Evolutionary conservation across 2,329 filamentous ascomycete genomes (phyloP).

Genomic region (Penicillium sp.): DNA sequence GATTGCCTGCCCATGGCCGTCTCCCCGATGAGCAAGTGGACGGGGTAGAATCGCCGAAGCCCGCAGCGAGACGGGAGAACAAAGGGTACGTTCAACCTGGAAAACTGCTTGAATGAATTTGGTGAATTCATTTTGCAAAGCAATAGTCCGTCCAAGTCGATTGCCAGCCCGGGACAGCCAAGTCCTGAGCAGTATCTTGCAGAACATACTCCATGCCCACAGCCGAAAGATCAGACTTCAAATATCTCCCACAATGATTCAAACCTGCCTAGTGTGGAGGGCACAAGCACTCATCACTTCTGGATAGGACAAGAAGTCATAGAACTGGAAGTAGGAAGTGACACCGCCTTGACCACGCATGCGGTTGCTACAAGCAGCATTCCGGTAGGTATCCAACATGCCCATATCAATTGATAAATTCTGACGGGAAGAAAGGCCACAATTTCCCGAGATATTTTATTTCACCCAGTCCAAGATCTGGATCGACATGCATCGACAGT

Average conservation of each 20-base stretch:
- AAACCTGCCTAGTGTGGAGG: not conserved
- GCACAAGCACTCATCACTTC: not conserved
- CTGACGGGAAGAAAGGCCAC: slow-evolving; percentile 2
- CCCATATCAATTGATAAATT: not conserved
- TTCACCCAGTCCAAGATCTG: not conserved
- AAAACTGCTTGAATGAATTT: not conserved
- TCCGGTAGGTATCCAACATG: not conserved
- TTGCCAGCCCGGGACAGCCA: not conserved
- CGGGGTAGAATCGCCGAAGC: not conserved
- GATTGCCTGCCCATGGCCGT: slow-evolving; percentile 7
- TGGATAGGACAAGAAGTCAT: not conserved
- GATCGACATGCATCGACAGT: not conserved
- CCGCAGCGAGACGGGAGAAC: not conserved
- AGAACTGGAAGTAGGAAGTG: not conserved
- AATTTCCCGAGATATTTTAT: not conserved
- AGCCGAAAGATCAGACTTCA: not conserved
- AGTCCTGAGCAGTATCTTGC: not conserved
- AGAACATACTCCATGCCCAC: not conserved
- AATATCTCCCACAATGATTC: not conserved
- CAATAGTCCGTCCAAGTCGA: not conserved
- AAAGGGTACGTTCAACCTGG: not conserved
- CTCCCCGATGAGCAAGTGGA: not conserved
- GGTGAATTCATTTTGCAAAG: not conserved
- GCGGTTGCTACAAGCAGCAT: not conserved
- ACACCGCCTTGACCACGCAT: not conserved